Conservation (phyloP, 2,329 filamentous ascomycete species). For the Fusarium scirpi region DNA sequence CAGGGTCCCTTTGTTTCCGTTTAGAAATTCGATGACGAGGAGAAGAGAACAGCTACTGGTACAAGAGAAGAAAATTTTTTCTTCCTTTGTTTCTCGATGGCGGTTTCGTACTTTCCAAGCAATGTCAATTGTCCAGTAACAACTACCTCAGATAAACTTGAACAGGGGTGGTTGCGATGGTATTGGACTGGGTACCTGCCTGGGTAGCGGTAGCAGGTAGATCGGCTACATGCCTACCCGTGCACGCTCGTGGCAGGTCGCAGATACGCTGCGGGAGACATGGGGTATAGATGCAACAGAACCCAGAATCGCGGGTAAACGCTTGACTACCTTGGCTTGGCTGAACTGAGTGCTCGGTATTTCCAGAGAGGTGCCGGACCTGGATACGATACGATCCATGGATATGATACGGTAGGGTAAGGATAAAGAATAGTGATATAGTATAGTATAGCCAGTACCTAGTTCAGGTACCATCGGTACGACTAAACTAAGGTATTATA, state of each 20-base stretch:
- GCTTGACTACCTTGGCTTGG: slow-evolving; percentile 4
- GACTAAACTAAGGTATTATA: background rate
- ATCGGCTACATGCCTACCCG: slow-evolving; percentile 29
- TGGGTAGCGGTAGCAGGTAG: slow-evolving; percentile 7
- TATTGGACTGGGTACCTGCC: slow-evolving; percentile 2
- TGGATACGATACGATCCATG: background rate
- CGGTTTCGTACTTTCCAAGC: background rate
- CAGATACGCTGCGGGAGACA: slow-evolving; percentile 27
- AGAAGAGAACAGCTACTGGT: background rate
- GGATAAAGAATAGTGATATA: background rate
- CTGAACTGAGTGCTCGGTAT: slow-evolving; percentile 8
- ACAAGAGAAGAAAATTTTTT: background rate
- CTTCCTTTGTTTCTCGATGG: slow-evolving; percentile 4
- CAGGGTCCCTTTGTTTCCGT: background rate
- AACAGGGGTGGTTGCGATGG: slow-evolving; percentile 15
- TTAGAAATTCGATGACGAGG: slow-evolving; percentile 1
- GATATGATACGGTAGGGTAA: background rate
- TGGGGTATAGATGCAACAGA: background rate
- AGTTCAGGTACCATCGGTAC: background rate
- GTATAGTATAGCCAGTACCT: background rate
- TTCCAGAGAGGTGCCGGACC: background rate
- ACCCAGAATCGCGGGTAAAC: slow-evolving; percentile 24
- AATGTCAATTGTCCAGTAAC: background rate
- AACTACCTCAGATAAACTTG: slow-evolving; percentile 14
- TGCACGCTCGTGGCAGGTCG: slow-evolving; percentile 16